Conservation (phyloP, 305 asterid genomes). For the Fraxinus sp. region DNA sequence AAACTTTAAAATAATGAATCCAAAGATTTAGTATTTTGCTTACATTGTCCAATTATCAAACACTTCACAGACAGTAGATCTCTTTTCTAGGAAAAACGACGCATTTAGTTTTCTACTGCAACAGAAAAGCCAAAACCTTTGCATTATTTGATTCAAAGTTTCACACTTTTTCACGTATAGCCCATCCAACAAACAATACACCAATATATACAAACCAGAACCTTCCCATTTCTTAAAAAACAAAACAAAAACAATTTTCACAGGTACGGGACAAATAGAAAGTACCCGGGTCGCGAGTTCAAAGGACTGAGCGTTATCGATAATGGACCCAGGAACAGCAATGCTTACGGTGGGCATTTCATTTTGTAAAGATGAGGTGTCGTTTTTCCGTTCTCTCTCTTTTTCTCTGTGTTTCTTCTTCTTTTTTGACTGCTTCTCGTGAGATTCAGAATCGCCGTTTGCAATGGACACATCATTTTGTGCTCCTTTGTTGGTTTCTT, state of each 20-base stretch:
- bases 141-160: neutral
- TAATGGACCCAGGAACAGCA: constrained; percentile 83
- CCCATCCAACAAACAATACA: constrained; percentile 14
- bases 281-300: constrained; percentile 86
- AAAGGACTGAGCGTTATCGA: constrained; percentile 74
- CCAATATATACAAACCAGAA: neutral
- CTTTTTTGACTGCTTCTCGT: constrained; percentile 35
- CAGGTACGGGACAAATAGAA: neutral
- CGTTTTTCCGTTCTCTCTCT: constrained; percentile 29
- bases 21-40: neutral
- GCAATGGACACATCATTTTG: neutral
- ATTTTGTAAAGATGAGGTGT: constrained; percentile 22
- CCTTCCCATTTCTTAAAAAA: neutral
- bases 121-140: neutral
- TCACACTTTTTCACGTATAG: neutral
- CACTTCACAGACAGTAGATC: neutral
- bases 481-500: constrained; percentile 32
- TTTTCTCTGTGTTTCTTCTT: constrained; percentile 43
- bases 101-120: neutral
- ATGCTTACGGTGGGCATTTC: constrained; percentile 60
- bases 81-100: neutral
- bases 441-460: constrained; percentile 43
- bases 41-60: neutral
- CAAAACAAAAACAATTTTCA: neutral
- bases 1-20: neutral